These are phyloP conservation scores for Globisporangium recalcitrans DNA, from an alignment of 352 stramenopile genomes.

Conservation along the genomic window DNA sequence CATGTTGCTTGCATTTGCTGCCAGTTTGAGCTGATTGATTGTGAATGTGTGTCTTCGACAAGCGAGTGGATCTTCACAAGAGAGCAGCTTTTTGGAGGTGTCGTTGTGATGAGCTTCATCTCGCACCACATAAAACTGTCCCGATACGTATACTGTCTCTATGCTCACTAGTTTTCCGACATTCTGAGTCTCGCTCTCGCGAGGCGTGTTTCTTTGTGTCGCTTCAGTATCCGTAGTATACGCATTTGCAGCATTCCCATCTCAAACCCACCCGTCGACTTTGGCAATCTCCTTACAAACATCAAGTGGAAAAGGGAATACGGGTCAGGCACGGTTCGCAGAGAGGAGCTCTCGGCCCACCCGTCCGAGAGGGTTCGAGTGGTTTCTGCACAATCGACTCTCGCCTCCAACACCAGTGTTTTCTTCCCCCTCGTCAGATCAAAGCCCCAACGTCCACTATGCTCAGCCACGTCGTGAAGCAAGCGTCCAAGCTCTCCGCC, in stretches of 20 bases:
- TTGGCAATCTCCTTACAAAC: background rate
- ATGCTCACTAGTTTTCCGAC: too few species aligned
- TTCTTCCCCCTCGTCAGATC: constrained; percentile 14
- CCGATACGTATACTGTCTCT: too few species aligned
- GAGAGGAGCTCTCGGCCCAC: background rate
- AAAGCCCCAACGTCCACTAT: constrained; percentile 16
- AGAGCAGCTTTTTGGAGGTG: background rate
- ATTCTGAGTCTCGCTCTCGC: too few species aligned
- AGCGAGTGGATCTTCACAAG: background rate
- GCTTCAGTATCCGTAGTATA: constrained; percentile 14
- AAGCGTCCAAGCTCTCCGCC: constrained; percentile 57
- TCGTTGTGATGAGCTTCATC: too few species aligned
- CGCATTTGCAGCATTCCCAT: too few species aligned
- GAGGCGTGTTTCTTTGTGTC: constrained; percentile 28
- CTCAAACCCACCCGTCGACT: constrained; percentile 16
- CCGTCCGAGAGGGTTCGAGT: background rate
- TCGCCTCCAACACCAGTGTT: constrained; percentile 9
- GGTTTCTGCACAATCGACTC: background rate
- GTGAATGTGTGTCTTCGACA: background rate
- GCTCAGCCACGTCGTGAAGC: constrained; percentile 65
- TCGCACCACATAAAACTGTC: too few species aligned
- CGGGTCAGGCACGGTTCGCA: too few species aligned
- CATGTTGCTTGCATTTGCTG: constrained; percentile 1
- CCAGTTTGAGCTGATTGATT: too few species aligned
- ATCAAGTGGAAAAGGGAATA: background rate